phyloP scores from a whole-genome alignment of 2,329 filamentous ascomycete species.

The Berkeleyomyces basicola region DNA sequence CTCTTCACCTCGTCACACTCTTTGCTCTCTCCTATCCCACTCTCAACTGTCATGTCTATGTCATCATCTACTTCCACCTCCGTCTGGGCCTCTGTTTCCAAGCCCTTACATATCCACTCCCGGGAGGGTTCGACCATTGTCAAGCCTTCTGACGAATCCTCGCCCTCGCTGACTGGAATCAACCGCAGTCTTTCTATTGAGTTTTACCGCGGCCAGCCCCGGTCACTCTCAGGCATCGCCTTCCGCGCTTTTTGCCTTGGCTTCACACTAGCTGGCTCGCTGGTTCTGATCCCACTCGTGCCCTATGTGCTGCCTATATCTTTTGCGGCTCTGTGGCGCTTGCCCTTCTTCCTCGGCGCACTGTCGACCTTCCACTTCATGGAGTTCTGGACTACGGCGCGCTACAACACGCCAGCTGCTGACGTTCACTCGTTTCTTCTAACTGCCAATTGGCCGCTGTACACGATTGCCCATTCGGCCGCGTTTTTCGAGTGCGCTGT shows the following conservation, averaged over 20 bases:
- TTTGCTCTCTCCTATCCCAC: background rate
- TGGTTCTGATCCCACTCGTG: conserved; percentile 17
- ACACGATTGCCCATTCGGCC: conserved; percentile 64
- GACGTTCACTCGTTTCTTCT: conserved; percentile 65
- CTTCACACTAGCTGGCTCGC: conserved; percentile 24
- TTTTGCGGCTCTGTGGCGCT: conserved; percentile 36
- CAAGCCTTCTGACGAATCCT: background rate
- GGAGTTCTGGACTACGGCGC: conserved; percentile 83
- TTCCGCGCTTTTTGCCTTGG: conserved; percentile 40
- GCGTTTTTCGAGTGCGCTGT: conserved; percentile 59
- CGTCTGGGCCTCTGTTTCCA: background rate
- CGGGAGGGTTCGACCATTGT: background rate
- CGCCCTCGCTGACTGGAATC: background rate
- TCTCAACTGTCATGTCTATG: background rate
- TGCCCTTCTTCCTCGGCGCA: conserved; percentile 48
- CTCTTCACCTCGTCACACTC: background rate
- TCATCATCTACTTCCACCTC: background rate
- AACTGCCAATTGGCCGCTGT: conserved; percentile 66
- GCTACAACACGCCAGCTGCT: conserved; percentile 61
- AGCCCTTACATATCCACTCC: background rate
- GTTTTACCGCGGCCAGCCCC: conserved; percentile 30
- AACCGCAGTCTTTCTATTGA: conserved; percentile 14
- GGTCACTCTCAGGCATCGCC: conserved; percentile 44
- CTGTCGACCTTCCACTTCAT: conserved; percentile 84
- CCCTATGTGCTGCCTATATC: conserved; percentile 19